Evolutionary conservation across 1,139 yeast genomes (phyloP).

Genomic region (Taphrina flavorubra): DNA sequence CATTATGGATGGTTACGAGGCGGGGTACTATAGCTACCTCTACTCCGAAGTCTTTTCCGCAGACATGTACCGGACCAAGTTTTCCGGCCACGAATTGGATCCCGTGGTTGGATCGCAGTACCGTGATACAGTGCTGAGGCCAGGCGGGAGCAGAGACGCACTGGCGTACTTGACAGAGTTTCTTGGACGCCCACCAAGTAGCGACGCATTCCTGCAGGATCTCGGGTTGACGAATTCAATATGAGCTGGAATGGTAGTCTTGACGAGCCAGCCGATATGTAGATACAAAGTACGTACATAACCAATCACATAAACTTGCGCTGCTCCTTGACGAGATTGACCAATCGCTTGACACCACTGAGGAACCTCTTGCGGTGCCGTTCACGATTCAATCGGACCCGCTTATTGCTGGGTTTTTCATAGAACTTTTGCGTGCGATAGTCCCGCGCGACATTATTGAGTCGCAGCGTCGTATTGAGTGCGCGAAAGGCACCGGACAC

Average conservation of each 20-base stretch:
- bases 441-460: slow-evolving; percentile 39
- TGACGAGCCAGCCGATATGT: too few species aligned
- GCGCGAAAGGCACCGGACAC: slow-evolving; percentile 26
- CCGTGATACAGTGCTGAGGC: slow-evolving; percentile 28
- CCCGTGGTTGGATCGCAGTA: slow-evolving; percentile 47
- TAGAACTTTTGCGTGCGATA: slow-evolving; percentile 39
- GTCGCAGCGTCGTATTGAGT: slow-evolving; percentile 14
- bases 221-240: slow-evolving; percentile 53
- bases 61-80: slow-evolving; percentile 77
- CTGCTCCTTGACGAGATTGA: slow-evolving; percentile 42
- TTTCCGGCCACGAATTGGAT: slow-evolving; percentile 71
- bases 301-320: slow-evolving; percentile 19
- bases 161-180: slow-evolving; percentile 61
- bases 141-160: slow-evolving; percentile 36
- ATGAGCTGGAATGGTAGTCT: too few species aligned
- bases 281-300: too few species aligned
- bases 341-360: slow-evolving; percentile 39
- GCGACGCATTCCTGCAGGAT: slow-evolving; percentile 71
- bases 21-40: slow-evolving; percentile 85
- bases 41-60: slow-evolving; percentile 86
- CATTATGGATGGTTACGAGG: slow-evolving; percentile 81
- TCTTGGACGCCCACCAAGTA: slow-evolving; percentile 76
- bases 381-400: slow-evolving; percentile 41
- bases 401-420: slow-evolving; percentile 43
- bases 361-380: slow-evolving; percentile 42